phyloP scores from a whole-genome alignment of 2,329 filamentous ascomycete species.

The Trichocomaceae sp. region DNA sequence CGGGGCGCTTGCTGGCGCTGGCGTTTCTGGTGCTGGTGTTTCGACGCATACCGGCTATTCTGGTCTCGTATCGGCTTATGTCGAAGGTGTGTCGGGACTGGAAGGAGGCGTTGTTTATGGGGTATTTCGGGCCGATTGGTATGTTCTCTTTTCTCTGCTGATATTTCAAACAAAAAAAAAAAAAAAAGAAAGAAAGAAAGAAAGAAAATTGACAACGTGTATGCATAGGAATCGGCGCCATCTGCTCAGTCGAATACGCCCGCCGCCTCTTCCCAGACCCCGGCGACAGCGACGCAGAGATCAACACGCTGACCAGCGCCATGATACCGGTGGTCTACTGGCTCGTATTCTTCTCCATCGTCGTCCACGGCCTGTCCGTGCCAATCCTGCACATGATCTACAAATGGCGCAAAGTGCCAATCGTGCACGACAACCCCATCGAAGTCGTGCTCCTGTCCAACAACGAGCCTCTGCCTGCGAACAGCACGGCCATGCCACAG shows the following conservation, averaged over 20 bases:
- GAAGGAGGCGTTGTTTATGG: slow-evolving; percentile 57
- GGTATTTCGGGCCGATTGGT: slow-evolving; percentile 46
- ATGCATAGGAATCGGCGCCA: slow-evolving; percentile 35
- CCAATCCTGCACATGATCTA: slow-evolving; percentile 30
- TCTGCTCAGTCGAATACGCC: slow-evolving; percentile 43
- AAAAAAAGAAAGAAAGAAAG: too few species aligned
- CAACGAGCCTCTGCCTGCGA: slow-evolving; percentile 31
- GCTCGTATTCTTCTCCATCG: slow-evolving; percentile 38
- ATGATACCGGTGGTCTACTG: slow-evolving; percentile 43
- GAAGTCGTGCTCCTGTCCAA: slow-evolving; percentile 28
- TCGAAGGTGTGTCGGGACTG: slow-evolving; percentile 46
- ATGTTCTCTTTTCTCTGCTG: slow-evolving; percentile 4
- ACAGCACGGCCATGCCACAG: slow-evolving; percentile 23
- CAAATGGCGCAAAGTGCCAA: slow-evolving; percentile 23
- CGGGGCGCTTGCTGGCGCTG: slow-evolving; percentile 45
- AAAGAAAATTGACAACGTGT: not conserved
- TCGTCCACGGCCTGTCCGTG: slow-evolving; percentile 36
- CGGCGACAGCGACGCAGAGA: slow-evolving; percentile 34
- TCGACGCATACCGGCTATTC: slow-evolving; percentile 52
- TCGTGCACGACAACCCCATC: slow-evolving; percentile 28
- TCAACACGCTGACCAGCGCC: slow-evolving; percentile 35
- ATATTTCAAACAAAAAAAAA: too few species aligned
- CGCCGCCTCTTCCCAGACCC: slow-evolving; percentile 39
- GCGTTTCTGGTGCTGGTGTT: slow-evolving; percentile 50
- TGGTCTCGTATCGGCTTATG: slow-evolving; percentile 52